These are phyloP conservation scores for Sicyos edulis DNA, from an alignment of 306 rosid genomes.

Conservation along the genomic window DNA sequence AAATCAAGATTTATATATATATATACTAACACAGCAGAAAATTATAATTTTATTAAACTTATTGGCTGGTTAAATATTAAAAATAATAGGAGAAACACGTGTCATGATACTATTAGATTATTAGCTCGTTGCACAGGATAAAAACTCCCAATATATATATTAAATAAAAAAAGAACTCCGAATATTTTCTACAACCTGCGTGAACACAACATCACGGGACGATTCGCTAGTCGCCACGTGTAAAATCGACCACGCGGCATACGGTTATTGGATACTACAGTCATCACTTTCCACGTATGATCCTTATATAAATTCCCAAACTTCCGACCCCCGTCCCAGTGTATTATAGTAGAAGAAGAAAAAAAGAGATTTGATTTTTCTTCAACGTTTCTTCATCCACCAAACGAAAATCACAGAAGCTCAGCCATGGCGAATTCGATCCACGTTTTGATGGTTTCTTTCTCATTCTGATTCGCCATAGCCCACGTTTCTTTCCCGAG, in stretches of 20 bases:
- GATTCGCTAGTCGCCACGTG: slow-evolving; percentile 39
- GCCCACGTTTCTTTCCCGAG: neutral
- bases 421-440: slow-evolving; percentile 49
- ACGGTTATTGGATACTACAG: accelerated
- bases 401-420: slow-evolving; percentile 10
- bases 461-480: slow-evolving; percentile 3
- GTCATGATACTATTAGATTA: neutral
- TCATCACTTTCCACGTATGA: slow-evolving; percentile 37
- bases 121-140: neutral
- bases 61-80: too few relatives aligned
- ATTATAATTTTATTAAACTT: too few relatives aligned
- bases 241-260: slow-evolving; percentile 18
- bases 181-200: slow-evolving; percentile 8
- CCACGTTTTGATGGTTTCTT: slow-evolving; percentile 30
- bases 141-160: neutral
- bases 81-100: neutral
- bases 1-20: too few relatives aligned
- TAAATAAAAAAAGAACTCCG: too few relatives aligned
- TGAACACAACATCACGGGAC: slow-evolving; percentile 34
- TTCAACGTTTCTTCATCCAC: slow-evolving; percentile 34
- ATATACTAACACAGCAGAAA: too few relatives aligned
- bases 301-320: slow-evolving; percentile 1
- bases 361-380: neutral
- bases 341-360: slow-evolving; percentile 13
- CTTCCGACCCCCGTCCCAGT: slow-evolving; percentile 2